A percentile compares a stretch with the other conserved stretches of the same genome.
Evolutionary conservation across 2,329 filamentous ascomycete species (phyloP).

Genomic region (Aureobasidium sp.): DNA sequence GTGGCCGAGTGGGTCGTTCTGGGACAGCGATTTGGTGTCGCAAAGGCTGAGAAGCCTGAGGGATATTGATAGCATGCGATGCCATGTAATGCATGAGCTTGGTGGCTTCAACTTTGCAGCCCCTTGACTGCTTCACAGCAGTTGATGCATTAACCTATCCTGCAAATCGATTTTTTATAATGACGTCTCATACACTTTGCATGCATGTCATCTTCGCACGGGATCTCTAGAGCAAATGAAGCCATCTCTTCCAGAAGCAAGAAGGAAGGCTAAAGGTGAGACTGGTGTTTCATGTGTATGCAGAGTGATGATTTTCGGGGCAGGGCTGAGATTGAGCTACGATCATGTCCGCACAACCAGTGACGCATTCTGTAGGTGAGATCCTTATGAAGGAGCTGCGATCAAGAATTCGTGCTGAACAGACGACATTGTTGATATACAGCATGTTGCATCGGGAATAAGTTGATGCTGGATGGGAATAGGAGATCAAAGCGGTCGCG

Average conservation of each 20-base stretch:
- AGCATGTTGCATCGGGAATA: background rate
- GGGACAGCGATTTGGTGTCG: slow-evolving; percentile 34
- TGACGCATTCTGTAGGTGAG: too few relatives aligned
- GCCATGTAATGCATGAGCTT: background rate
- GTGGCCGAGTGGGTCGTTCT: slow-evolving; percentile 39
- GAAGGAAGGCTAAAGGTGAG: background rate
- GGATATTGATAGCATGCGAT: background rate
- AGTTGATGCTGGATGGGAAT: background rate
- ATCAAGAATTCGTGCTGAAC: background rate
- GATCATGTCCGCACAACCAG: background rate
- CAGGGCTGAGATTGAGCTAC: background rate
- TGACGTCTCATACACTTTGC: background rate
- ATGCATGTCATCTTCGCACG: background rate
- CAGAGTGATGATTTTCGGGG: background rate
- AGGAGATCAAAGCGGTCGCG: background rate
- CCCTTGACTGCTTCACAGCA: background rate
- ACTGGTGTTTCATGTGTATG: slow-evolving; percentile 1
- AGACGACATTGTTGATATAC: too few relatives aligned
- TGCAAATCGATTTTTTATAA: background rate
- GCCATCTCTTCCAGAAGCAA: background rate
- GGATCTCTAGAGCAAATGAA: background rate
- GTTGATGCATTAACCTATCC: background rate
- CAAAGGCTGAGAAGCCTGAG: slow-evolving; percentile 20
- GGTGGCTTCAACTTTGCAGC: background rate
- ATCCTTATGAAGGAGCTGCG: background rate